Base-by-base conservation (phyloP, 177 flowering plant species). In the Tripterygium wilfordii region DNA sequence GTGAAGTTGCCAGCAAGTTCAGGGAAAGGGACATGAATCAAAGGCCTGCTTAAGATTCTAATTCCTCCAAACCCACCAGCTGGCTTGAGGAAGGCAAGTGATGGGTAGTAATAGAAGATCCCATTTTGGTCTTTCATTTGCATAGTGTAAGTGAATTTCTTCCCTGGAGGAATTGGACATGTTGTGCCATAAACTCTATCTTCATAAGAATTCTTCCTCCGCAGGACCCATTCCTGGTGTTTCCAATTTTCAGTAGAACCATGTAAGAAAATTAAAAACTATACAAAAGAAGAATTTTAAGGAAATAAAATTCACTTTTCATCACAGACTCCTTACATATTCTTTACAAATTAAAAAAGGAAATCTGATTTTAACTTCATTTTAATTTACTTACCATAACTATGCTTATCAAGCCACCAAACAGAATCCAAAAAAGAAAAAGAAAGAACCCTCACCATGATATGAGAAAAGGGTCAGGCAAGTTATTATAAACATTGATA, bases 41-140 rank as follows among this genome's bases (percentile, higher is more conserved):
- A 24, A 0, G 76, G 71, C 43, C 76, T 36, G 58, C 76, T 74
- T 37, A 58, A 66, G 45, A 74, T 60, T 26, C 66, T 63, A 30
- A 81, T 63, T 18, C 68, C 78, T 4, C 87, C 91, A 36, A 74
- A 83, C 0, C 75, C 87, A 24, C 91, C 87, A 1, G 87, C 85
- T 0, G 85, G 83, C 59, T 80, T 83, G 56, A 80, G 91, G 51
- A 83, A 70, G 15, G 54, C 76, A 2, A 73, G 63, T 13, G 87
- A 78, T 7, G 91, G 87, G 65, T 70, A 83, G 70, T 83, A 83
- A 59, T 42, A 82, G 65, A 71, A 80, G 61, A 75, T 80, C 0
- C 90, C 92, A 31, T 81, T 84, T 50, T 84, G 92, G 44, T 84
- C 88, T 37, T 83, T 83, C 53, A 80, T 72, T 26, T 83, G 87